Percentiles rank a stretch among this genome's conserved stretches.
These are phyloP conservation scores for Oryza meyeriana DNA, from an alignment of 176 grass and related monocot species.

Conservation along the genomic window DNA sequence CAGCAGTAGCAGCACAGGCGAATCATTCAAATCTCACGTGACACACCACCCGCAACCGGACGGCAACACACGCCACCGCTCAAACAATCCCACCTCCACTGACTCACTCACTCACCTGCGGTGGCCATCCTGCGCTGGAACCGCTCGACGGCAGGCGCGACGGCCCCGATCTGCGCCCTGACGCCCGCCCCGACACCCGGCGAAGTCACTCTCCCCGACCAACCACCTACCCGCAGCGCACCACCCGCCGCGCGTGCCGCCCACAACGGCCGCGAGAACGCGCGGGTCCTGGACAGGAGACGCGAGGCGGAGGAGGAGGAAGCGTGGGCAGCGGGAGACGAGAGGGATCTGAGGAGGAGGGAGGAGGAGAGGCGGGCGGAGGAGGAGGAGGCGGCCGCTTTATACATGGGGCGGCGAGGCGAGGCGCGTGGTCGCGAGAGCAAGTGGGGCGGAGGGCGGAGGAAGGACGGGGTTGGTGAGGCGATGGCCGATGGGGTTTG, in stretches of 20 bases:
- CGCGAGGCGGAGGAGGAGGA: constrained; percentile 4
- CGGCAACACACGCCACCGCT: background rate
- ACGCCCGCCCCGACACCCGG: background rate
- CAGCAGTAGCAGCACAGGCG: background rate
- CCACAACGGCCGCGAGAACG: constrained; percentile 16
- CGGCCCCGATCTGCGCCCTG: constrained; percentile 49
- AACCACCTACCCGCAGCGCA: background rate
- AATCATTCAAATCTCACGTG: background rate
- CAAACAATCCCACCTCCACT: background rate
- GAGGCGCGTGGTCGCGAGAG: background rate
- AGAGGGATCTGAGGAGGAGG: constrained; percentile 56
- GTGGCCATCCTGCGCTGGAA: constrained; percentile 68
- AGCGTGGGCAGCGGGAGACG: background rate
- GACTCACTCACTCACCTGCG: constrained; percentile 53
- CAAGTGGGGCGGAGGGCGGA: background rate
- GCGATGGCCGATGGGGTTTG: background rate
- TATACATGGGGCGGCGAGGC: constrained; percentile 55
- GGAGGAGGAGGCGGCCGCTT: constrained; percentile 41
- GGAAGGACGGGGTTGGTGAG: constrained; percentile 3
- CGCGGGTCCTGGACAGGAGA: constrained; percentile 19
- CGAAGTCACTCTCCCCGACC: background rate
- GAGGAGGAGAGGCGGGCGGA: constrained; percentile 53
- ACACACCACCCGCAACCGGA: background rate
- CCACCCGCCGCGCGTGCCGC: constrained; percentile 4
- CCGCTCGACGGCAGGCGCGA: constrained; percentile 38